phyloP scores from a whole-genome alignment of 371 early-diverging fungal genomes.

The Mucor lusitanicus region DNA sequence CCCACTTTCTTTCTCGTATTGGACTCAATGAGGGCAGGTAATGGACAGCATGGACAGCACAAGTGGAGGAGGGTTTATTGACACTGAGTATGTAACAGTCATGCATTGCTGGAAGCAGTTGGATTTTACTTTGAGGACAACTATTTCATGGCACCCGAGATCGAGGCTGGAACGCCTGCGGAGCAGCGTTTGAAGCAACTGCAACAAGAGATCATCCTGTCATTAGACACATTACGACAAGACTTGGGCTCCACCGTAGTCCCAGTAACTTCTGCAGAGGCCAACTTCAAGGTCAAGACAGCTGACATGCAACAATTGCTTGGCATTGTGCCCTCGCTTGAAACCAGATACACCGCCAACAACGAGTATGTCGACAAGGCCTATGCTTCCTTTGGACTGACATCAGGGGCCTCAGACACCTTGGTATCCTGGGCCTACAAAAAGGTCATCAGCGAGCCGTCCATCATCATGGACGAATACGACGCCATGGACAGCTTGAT shows the following conservation, averaged over 20 bases:
- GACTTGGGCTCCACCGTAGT: slow-evolving; percentile 18
- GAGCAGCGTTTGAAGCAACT: slow-evolving; percentile 18
- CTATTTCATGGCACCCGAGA: slow-evolving; percentile 39
- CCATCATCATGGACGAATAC: slow-evolving; percentile 18
- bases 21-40: slow-evolving; percentile 46
- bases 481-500: slow-evolving; percentile 45
- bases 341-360: slow-evolving; percentile 4
- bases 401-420: slow-evolving; percentile 46
- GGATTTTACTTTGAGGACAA: slow-evolving; percentile 37
- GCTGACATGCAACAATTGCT: slow-evolving; percentile 14
- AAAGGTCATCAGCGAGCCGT: slow-evolving; percentile 35
- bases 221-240: slow-evolving; percentile 19
- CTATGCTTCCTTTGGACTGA: slow-evolving; percentile 46
- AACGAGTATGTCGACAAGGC: slow-evolving; percentile 27
- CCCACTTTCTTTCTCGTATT: slow-evolving; percentile 28
- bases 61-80: not conserved
- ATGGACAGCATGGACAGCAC: not conserved
- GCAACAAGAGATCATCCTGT: slow-evolving; percentile 27
- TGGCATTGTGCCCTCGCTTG: slow-evolving; percentile 19
- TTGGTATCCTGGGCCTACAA: slow-evolving; percentile 55
- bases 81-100: slow-evolving; percentile 21
- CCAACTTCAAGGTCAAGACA: slow-evolving; percentile 7
- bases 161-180: slow-evolving; percentile 6
- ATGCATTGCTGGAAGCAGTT: slow-evolving; percentile 31
- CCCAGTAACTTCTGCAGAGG: slow-evolving; percentile 6